These are phyloP conservation scores for Blastocystis sp. DNA, from an alignment of 352 stramenopile genomes.

Conservation along the genomic window DNA sequence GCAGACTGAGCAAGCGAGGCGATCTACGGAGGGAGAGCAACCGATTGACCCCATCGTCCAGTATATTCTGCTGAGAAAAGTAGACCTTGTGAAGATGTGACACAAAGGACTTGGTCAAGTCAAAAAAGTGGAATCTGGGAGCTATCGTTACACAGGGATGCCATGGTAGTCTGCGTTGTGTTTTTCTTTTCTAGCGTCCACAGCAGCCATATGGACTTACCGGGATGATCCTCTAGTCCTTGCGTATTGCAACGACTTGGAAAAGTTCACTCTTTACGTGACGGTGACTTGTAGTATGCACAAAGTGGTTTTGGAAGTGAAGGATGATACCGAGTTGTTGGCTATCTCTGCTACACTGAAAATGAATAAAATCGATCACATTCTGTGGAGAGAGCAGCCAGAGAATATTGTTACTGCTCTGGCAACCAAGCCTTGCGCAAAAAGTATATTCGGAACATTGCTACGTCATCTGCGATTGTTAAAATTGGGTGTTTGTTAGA, in stretches of 20 bases:
- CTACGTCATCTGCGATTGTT: slow-evolving; percentile 35
- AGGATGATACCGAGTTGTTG: slow-evolving; percentile 24
- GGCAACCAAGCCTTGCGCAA: slow-evolving; percentile 50
- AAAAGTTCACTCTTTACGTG: background rate
- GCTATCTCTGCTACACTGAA: background rate
- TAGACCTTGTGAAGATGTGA: background rate
- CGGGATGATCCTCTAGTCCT: background rate
- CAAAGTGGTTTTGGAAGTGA: slow-evolving; percentile 61
- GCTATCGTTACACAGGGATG: slow-evolving; percentile 60
- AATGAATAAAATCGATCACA: background rate
- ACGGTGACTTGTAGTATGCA: background rate
- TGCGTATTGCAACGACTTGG: slow-evolving; percentile 26
- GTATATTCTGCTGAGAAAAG: slow-evolving; percentile 52
- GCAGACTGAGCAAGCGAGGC: background rate
- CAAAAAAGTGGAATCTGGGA: slow-evolving; percentile 44
- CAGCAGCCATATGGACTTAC: slow-evolving; percentile 30
- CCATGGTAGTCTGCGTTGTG: background rate
- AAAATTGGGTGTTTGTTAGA: background rate
- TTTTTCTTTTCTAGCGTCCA: background rate
- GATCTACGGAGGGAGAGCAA: background rate
- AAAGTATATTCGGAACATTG: slow-evolving; percentile 20
- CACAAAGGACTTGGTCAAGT: slow-evolving; percentile 8
- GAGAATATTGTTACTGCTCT: slow-evolving; percentile 60
- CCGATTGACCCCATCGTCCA: slow-evolving; percentile 20
- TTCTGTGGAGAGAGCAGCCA: slow-evolving; percentile 62